phyloP scores from a whole-genome alignment of 1,139 yeast genomes.

The Trichomonascaceae sp. region DNA sequence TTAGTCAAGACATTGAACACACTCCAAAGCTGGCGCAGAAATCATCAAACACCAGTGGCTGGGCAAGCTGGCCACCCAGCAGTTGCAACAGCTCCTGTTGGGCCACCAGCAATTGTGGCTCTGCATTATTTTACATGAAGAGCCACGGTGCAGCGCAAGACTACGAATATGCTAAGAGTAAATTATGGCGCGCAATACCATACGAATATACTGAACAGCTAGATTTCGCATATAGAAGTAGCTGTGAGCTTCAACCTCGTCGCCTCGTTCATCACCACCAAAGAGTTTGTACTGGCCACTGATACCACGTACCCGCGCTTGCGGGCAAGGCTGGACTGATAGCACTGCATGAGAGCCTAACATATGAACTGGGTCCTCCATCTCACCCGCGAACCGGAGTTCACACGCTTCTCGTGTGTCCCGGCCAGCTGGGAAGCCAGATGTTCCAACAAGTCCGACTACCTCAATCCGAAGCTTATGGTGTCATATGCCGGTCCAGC shows the following conservation, averaged over 20 bases:
- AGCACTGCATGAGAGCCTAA: constrained; percentile 71
- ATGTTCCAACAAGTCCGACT: constrained; percentile 54
- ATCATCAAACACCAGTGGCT: too few species aligned
- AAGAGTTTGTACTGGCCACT: constrained; percentile 67
- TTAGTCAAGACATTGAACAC: too few species aligned
- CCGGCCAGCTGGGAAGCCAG: constrained; percentile 68
- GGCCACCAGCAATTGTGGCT: too few species aligned
- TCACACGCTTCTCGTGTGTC: constrained; percentile 64
- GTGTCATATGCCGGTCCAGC: constrained; percentile 25
- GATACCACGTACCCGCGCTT: constrained; percentile 68
- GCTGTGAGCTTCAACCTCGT: constrained; percentile 53
- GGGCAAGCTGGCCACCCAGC: too few species aligned
- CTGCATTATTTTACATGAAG: too few species aligned
- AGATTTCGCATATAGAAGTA: too few species aligned
- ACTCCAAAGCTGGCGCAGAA: too few species aligned
- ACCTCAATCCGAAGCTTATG: constrained; percentile 13
- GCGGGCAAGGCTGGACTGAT: constrained; percentile 81
- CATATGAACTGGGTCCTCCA: constrained; percentile 45
- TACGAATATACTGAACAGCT: too few species aligned
- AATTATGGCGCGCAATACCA: too few species aligned
- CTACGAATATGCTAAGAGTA: too few species aligned
- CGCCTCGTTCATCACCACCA: constrained; percentile 57
- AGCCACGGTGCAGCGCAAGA: too few species aligned
- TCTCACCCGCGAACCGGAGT: constrained; percentile 30
- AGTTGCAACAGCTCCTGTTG: too few species aligned